These are phyloP conservation scores for Sporothrix humicola DNA, from an alignment of 2,329 filamentous ascomycete genomes.

Conservation along the genomic window DNA sequence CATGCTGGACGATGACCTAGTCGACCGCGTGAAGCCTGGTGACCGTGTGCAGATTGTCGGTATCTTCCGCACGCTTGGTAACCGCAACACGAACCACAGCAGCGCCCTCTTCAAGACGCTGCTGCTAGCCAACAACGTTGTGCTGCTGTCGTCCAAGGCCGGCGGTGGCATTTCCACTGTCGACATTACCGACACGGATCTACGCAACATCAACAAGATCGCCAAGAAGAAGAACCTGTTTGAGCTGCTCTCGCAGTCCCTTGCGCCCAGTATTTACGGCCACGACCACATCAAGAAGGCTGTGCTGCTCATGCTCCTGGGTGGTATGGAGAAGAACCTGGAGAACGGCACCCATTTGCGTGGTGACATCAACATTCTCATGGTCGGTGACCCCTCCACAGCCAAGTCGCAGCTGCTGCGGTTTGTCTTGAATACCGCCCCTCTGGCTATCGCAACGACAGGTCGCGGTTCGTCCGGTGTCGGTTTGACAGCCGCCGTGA, in stretches of 20 bases:
- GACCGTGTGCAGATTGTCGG: slow-evolving; percentile 97
- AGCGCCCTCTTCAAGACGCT: slow-evolving; percentile 95
- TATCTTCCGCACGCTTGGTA: slow-evolving; percentile 91
- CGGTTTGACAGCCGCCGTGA: slow-evolving; percentile 95
- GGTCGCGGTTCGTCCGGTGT: slow-evolving; percentile 96
- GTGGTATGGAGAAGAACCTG: slow-evolving; percentile 97
- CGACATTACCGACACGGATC: slow-evolving; percentile 92
- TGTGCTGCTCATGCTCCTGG: slow-evolving; percentile 90
- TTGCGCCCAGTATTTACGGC: slow-evolving; percentile 95
- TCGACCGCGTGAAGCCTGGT: slow-evolving; percentile 92
- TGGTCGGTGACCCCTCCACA: slow-evolving; percentile 98
- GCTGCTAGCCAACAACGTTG: slow-evolving; percentile 92
- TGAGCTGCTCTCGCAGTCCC: slow-evolving; percentile 87
- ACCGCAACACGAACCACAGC: slow-evolving; percentile 86
- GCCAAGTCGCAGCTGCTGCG: slow-evolving; percentile 97
- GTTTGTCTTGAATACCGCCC: slow-evolving; percentile 96
- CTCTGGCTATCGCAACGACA: slow-evolving; percentile 94
- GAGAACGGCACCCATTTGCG: slow-evolving; percentile 97
- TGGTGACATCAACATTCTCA: slow-evolving; percentile 98
- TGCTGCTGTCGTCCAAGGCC: slow-evolving; percentile 92
- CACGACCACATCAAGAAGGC: slow-evolving; percentile 99
- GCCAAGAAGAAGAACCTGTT: slow-evolving; percentile 94
- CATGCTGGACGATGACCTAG: slow-evolving; percentile 93
- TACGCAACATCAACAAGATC: slow-evolving; percentile 98
- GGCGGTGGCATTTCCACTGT: slow-evolving; percentile 91